phyloP scores from a whole-genome alignment of 257 asterid genomes.

The Solanum paucissectum region DNA sequence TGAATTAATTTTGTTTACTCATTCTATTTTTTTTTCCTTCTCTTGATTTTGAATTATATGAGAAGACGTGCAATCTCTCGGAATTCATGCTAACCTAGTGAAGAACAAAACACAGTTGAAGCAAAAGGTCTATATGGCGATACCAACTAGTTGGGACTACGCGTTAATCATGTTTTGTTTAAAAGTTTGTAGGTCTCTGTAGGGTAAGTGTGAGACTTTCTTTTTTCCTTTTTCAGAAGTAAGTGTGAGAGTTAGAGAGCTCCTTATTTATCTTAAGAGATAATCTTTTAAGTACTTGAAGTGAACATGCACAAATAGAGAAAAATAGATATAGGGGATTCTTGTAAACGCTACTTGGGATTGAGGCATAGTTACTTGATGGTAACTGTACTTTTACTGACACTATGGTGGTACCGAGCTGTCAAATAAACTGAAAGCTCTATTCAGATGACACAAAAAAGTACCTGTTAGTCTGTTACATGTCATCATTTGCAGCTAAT shows the following conservation, averaged over 20 bases:
- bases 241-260: neutral
- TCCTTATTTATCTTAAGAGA: neutral
- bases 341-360: neutral
- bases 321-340: neutral
- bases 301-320: neutral
- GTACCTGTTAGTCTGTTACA: neutral
- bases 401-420: neutral
- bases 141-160: neutral
- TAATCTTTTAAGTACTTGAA: neutral
- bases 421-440: neutral
- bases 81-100: neutral
- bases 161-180: neutral
- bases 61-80: neutral
- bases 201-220: neutral
- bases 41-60: neutral
- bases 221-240: neutral
- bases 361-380: neutral
- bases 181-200: neutral
- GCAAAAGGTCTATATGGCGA: neutral
- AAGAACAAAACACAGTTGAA: neutral
- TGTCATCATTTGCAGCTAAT: neutral
- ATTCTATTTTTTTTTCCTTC: neutral
- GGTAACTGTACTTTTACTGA: neutral
- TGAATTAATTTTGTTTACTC: neutral
- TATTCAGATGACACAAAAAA: neutral